Conservation (phyloP, 371 early-diverging fungal species). For the Gilbertella persicaria region DNA sequence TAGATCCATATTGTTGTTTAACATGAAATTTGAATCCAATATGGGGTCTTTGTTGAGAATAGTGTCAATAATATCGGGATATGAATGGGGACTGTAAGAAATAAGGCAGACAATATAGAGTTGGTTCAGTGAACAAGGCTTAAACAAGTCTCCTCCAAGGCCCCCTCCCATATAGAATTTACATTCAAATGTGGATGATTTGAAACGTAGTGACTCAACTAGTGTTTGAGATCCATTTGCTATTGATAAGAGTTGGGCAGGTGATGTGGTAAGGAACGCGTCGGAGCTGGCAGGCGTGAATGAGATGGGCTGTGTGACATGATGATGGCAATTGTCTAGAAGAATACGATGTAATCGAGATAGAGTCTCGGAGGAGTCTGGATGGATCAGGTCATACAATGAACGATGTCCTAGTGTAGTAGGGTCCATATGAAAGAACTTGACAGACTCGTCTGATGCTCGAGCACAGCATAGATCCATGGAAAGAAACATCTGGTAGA, state of each 20-base stretch:
- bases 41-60: background rate
- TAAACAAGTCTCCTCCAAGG: constrained; percentile 21
- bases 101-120: constrained; percentile 22
- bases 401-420: constrained; percentile 17
- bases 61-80: too few relatives aligned
- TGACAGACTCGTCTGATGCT: constrained; percentile 21
- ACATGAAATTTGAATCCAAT: too few relatives aligned
- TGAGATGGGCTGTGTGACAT: constrained; percentile 13
- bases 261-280: constrained; percentile 13
- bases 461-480: constrained; percentile 28
- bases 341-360: constrained; percentile 13
- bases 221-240: constrained; percentile 30
- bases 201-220: constrained; percentile 14
- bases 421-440: constrained; percentile 20
- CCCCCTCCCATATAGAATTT: constrained; percentile 26
- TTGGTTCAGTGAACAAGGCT: constrained; percentile 3
- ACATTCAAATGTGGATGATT: constrained; percentile 18
- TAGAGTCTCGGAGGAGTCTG: constrained; percentile 17
- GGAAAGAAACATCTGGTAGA: constrained; percentile 17
- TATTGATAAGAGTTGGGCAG: constrained; percentile 15
- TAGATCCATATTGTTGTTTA: constrained; percentile 1
- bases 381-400: constrained; percentile 20
- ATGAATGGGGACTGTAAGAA: too few relatives aligned
- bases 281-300: constrained; percentile 18
- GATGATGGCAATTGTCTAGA: constrained; percentile 28